Base-by-base conservation (phyloP, 2,329 filamentous ascomycete genomes). In the Botrytis porri region DNA sequence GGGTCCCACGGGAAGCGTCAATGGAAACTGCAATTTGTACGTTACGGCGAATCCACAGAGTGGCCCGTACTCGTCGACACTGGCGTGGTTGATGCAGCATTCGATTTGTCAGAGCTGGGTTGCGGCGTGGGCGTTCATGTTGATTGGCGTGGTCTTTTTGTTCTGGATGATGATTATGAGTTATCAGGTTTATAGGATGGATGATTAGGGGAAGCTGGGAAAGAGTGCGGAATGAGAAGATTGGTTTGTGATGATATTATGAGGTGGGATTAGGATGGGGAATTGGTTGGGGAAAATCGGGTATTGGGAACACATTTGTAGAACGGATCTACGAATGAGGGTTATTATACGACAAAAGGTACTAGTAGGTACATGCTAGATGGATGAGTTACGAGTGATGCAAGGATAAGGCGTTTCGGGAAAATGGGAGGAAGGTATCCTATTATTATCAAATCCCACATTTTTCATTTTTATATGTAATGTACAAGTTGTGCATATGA, bases 141-240 rank as follows among this genome's bases (percentile, higher is more conserved):
- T 92, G 37, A 86, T 89, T 2, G 89, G 89, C 0, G 83, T 81
- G 29, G 82, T 90, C 1, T 91, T 91, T 75, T 80, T 90, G 73
- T 79, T 91, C n/a, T 91, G 89, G 89, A 88, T 91, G 78, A 90
- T 91, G 84, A 83, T 90, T 75, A 90, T 91, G 86, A 87, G 88
- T 18, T 88, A 89, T 77, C 88, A 90, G 75, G 89, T 91, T 16
- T 91, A 81, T 70, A 75, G 77, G 48, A 77, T 79, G 41, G 77
- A 80, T 75, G 35, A 72, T 25, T 75, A 78, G 82, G 71, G 25
- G 80, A 81, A 0, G 80, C 79, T 0, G 83, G 81, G n/a, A 81
- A 81, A 1, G 22, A 29, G 1, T 25, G 6, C 37, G 29, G 32
- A 3, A 25, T 64, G 62, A 8, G 9, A 4, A 10, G 16, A 10